phyloP scores from a whole-genome alignment of 2,329 filamentous ascomycete species.

The Phaeophleospora eucalypticola region DNA sequence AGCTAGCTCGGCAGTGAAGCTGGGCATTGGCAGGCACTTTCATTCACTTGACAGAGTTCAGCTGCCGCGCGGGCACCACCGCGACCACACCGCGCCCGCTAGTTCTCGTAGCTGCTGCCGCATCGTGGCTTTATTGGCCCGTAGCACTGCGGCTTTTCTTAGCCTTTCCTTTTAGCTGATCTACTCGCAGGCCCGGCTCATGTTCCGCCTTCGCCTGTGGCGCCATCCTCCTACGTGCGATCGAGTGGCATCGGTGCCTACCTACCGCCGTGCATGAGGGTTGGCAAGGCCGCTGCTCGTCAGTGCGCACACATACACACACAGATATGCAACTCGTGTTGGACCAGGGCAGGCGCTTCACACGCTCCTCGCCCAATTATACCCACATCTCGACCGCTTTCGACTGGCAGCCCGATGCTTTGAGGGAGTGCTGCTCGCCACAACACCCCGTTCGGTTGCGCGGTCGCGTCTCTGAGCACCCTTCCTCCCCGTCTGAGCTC shows the following conservation, averaged over 20 bases:
- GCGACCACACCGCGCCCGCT: not conserved
- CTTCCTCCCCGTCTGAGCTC: not conserved
- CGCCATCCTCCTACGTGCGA: slow-evolving; percentile 1
- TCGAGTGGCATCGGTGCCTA: slow-evolving; percentile 5
- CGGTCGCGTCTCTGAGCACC: slow-evolving; percentile 6
- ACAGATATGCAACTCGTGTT: too few species aligned
- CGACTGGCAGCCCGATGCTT: not conserved
- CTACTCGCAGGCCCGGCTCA: slow-evolving; percentile 4
- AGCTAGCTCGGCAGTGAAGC: not conserved
- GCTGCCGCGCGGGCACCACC: not conserved
- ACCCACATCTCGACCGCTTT: not conserved
- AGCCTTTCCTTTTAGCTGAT: slow-evolving; percentile 2
- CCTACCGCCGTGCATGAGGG: not conserved
- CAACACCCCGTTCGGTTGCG: slow-evolving; percentile 8
- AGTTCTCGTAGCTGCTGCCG: too few species aligned
- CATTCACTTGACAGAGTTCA: slow-evolving; percentile 1
- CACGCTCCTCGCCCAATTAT: slow-evolving; percentile 7
- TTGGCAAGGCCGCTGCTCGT: not conserved
- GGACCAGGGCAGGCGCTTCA: slow-evolving; percentile 2
- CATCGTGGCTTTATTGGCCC: slow-evolving; percentile 8
- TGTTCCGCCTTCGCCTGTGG: slow-evolving; percentile 9
- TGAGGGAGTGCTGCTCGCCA: slow-evolving; percentile 4
- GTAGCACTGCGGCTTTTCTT: slow-evolving; percentile 7
- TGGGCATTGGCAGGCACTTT: not conserved
- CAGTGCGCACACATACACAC: too few species aligned